Percentiles rank a stretch among this genome's conserved stretches.
These are phyloP conservation scores for Calophaca sinica DNA, from an alignment of 306 rosid genomes.

Conservation along the genomic window DNA sequence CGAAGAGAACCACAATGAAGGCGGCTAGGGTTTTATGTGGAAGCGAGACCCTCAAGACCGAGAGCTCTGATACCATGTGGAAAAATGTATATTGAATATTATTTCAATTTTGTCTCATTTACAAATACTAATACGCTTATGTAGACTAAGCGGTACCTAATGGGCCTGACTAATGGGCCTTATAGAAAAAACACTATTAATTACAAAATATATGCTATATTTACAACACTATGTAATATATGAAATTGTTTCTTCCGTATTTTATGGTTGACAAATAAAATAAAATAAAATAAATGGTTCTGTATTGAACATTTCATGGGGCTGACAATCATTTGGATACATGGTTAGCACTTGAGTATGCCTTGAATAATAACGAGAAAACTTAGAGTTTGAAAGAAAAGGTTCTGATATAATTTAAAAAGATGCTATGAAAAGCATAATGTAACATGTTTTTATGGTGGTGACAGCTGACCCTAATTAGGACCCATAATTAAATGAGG, in stretches of 20 bases:
- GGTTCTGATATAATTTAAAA: not conserved
- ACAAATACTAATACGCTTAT: no score
- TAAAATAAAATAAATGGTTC: constrained; percentile 14
- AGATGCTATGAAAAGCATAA: not conserved
- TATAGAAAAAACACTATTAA: no score
- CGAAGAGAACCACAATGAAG: no score
- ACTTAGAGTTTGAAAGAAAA: constrained; percentile 22
- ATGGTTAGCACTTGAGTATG: constrained; percentile 18
- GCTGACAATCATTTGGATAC: constrained; percentile 4
- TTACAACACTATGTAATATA: no score
- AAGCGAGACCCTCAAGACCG: no score
- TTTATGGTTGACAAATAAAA: constrained; percentile 17
- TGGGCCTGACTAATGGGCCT: no score
- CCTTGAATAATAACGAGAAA: not conserved
- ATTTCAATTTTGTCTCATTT: no score
- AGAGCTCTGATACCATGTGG: no score
- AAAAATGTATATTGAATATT: no score
- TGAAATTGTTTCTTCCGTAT: not conserved
- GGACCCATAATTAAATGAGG: not conserved
- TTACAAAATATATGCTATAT: no score
- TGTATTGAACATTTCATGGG: constrained; percentile 6
- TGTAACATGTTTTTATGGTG: not conserved
- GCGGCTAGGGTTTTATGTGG: no score
- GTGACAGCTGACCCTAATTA: not conserved
- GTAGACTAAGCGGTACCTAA: no score